phyloP scores from a whole-genome alignment of 805 yeast species.

The Yarrowia keelungensis region DNA sequence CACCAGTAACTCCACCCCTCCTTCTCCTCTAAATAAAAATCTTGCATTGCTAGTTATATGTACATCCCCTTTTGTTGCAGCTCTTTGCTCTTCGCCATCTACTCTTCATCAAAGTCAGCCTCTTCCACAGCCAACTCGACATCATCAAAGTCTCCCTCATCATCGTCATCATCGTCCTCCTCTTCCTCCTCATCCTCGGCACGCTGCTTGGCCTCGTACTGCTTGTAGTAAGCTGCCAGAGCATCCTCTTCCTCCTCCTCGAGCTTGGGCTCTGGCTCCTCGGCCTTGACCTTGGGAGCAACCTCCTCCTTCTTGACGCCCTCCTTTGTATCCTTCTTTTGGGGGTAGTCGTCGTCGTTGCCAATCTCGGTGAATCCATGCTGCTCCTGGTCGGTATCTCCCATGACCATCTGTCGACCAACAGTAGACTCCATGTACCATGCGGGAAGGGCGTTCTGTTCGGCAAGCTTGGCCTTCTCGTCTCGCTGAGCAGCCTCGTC shows the following conservation, averaged over 20 bases:
- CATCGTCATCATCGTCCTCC: conserved; percentile 59
- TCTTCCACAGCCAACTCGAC: conserved; percentile 45
- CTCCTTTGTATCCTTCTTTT: conserved; percentile 60
- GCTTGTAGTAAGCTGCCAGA: conserved; percentile 75
- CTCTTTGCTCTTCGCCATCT: conserved; percentile 39
- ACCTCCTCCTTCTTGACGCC: conserved; percentile 52
- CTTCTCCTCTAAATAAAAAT: neutral
- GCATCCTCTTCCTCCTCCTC: conserved; percentile 62
- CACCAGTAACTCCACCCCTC: no score
- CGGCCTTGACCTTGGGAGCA: conserved; percentile 42
- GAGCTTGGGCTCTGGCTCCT: conserved; percentile 41
- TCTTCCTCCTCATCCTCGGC: conserved; percentile 62
- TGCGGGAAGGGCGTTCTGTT: conserved; percentile 93
- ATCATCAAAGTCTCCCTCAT: conserved; percentile 52
- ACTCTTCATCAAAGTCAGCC: conserved; percentile 50
- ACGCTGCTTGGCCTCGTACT: conserved; percentile 72
- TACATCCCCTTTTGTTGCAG: neutral
- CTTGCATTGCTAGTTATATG: neutral
- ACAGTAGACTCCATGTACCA: conserved; percentile 96
- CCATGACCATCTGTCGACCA: conserved; percentile 60
- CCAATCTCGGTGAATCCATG: conserved; percentile 35
- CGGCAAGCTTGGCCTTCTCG: conserved; percentile 72
- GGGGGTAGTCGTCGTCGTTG: conserved; percentile 20
- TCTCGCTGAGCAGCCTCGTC: conserved; percentile 70
- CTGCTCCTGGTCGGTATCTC: conserved; percentile 31